phyloP scores from a whole-genome alignment of 257 asterid genomes.

The Salvia hispanica region DNA sequence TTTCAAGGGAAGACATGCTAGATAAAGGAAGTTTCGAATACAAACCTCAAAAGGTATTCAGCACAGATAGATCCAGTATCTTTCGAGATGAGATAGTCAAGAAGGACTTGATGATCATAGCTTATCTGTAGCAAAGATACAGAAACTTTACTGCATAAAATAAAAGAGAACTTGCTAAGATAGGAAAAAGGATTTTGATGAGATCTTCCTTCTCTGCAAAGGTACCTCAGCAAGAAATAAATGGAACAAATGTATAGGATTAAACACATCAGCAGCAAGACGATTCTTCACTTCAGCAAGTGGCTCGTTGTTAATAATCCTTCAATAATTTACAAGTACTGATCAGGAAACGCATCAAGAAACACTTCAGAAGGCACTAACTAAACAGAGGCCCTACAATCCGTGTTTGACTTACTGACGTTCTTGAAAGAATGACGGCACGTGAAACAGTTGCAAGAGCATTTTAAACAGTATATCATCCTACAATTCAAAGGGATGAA shows the following conservation, averaged over 20 bases:
- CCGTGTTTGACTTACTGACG: constrained; percentile 42
- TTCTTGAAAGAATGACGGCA: constrained; percentile 53
- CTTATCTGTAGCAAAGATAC: constrained; percentile 50
- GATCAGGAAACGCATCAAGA: constrained; percentile 18
- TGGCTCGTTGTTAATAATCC: constrained; percentile 41
- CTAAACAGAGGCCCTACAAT: constrained; percentile 14
- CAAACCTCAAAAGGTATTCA: constrained; percentile 84
- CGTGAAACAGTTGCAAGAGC: constrained; percentile 67
- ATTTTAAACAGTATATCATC: constrained; percentile 84
- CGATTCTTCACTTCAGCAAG: constrained; percentile 38
- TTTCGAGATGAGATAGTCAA: constrained; percentile 91
- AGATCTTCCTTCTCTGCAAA: not conserved
- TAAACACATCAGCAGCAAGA: constrained; percentile 61
- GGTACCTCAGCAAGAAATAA: constrained; percentile 79
- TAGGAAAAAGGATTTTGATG: not conserved
- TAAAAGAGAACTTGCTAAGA: constrained; percentile 9
- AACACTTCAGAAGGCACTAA: constrained; percentile 20
- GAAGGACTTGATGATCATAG: constrained; percentile 96
- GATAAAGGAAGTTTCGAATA: constrained; percentile 5
- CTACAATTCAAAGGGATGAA: constrained; percentile 44
- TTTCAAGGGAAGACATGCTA: constrained; percentile 10
- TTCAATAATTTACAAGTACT: constrained; percentile 29
- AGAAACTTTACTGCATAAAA: constrained; percentile 25
- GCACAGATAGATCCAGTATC: constrained; percentile 83
- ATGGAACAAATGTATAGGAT: constrained; percentile 76